Base-by-base conservation (phyloP, 2,329 filamentous ascomycete genomes). In the Penicillium oxalicum region DNA sequence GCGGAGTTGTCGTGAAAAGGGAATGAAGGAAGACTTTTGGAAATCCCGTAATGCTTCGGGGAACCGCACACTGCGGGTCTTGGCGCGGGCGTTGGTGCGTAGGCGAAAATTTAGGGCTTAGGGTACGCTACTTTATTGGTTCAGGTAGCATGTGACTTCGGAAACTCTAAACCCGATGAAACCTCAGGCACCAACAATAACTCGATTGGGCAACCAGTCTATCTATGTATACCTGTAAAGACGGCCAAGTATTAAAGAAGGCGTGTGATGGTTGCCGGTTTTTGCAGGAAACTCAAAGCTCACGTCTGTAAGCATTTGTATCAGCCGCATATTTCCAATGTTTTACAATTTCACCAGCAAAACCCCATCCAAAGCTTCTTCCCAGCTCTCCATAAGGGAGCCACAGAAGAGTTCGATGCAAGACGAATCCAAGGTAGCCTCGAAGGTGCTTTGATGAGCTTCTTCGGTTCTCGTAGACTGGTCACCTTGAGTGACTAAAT, bases 311-410 rank as follows among this genome's bases (percentile, higher is more conserved):
- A 18, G 18, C 18, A 18, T 18, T 18, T 18, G 18, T 2, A 18
- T 18, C 27, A 36, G 33, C 11, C 13, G n/a, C 18, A 18, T 18
- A 18, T 2, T 2, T 18, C 18, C 18, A 18, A 47, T 58, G 47
- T 7, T 45, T 61, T 50, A 69, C 38, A 68, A 48, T 45, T 50
- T 61, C 34, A 66, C 59, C 11, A 47, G 46, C 49, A 73, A 47
- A 34, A 74, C 56, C 3, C 71, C 71, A 45, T 70, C 65, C 25
- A 75, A 60, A 5, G 64, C 70, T 46, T 74, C 71, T 41, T 74
- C 71, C 73, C 72, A 75, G 54, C 73, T 74, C 50, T 74, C 72
- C 62, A 69, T 73, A 54, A 75, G 57, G 29, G 63, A 61, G n/a
- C 69, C 71, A 50, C 69, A 72, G 56, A 72, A 69, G 18, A 72